These are phyloP conservation scores for Aureobasidium sp. DNA, from an alignment of 2,329 filamentous ascomycete species.

Conservation along the genomic window DNA sequence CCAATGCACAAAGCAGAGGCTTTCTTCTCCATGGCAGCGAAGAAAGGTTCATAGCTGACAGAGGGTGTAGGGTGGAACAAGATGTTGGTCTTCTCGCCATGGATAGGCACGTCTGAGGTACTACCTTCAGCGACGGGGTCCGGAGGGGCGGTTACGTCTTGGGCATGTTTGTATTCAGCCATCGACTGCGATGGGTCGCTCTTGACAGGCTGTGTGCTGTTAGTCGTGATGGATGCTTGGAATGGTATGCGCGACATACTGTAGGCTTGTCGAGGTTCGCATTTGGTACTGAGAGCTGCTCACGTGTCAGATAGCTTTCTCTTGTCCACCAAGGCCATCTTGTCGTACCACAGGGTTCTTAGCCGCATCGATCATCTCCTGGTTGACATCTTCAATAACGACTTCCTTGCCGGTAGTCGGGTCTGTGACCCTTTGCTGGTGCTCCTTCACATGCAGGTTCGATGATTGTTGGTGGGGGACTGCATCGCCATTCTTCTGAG, in stretches of 20 bases:
- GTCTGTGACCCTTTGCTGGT: constrained; percentile 62
- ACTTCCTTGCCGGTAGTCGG: constrained; percentile 82
- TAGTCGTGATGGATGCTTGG: not conserved
- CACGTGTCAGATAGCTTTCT: constrained; percentile 1
- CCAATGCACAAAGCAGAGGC: constrained; percentile 61
- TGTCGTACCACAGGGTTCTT: constrained; percentile 57
- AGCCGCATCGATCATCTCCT: constrained; percentile 59
- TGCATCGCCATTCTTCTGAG: constrained; percentile 23
- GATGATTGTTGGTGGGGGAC: constrained; percentile 35
- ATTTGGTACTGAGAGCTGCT: constrained; percentile 73
- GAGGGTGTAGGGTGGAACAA: constrained; percentile 91
- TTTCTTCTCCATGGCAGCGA: constrained; percentile 62
- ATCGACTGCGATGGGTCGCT: constrained; percentile 63
- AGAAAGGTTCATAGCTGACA: constrained; percentile 85
- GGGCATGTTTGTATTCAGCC: constrained; percentile 71
- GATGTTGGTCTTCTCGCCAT: constrained; percentile 93
- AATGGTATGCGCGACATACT: constrained; percentile 27
- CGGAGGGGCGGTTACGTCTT: constrained; percentile 85
- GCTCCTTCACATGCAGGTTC: constrained; percentile 35
- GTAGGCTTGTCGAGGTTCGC: constrained; percentile 73
- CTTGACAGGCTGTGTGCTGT: constrained; percentile 46
- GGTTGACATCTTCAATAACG: constrained; percentile 72
- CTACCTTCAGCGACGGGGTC: constrained; percentile 73
- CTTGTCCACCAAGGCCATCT: not conserved
- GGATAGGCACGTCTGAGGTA: constrained; percentile 90